A percentile compares a stretch with the other conserved stretches of the same genome.
Evolutionary conservation across 805 yeast genomes (phyloP).

Genomic region (Saccharomyces eubayanus): DNA sequence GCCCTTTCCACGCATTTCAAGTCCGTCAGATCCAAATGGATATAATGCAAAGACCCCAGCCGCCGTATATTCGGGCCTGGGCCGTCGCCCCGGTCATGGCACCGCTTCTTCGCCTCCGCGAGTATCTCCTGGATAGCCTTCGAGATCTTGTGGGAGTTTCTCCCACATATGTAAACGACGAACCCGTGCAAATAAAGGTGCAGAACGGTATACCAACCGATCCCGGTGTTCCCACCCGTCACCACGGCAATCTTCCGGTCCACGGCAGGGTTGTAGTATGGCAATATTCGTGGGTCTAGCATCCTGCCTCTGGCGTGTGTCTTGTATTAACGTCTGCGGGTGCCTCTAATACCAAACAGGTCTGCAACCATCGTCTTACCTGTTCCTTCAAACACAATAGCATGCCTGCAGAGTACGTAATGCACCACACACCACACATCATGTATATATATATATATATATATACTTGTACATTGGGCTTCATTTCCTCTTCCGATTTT

Average conservation of each 20-base stretch:
- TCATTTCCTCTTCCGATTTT: not conserved
- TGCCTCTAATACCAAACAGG: not conserved
- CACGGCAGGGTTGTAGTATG: slow-evolving; percentile 49
- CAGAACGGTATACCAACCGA: slow-evolving; percentile 68
- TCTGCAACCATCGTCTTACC: not conserved
- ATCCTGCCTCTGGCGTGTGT: slow-evolving; percentile 3
- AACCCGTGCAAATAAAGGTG: slow-evolving; percentile 76
- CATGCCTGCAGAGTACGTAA: not conserved
- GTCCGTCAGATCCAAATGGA: slow-evolving; percentile 50
- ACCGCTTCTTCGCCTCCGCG: slow-evolving; percentile 40
- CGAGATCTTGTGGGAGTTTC: slow-evolving; percentile 48
- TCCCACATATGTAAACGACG: slow-evolving; percentile 64
- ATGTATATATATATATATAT: not conserved
- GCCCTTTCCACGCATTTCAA: slow-evolving; percentile 42
- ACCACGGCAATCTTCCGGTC: slow-evolving; percentile 60
- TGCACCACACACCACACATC: not conserved
- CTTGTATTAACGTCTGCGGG: not conserved
- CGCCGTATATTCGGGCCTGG: slow-evolving; percentile 11
- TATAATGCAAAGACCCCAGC: slow-evolving; percentile 44
- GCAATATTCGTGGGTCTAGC: slow-evolving; percentile 44
- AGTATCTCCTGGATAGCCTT: slow-evolving; percentile 50
- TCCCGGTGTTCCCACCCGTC: slow-evolving; percentile 77
- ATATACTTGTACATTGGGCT: not conserved
- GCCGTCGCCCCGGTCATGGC: slow-evolving; percentile 8
- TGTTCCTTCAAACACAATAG: not conserved